Evolutionary conservation across 148 eudicot species (phyloP).

Genomic region (Amaranthus hypochondriacus): DNA sequence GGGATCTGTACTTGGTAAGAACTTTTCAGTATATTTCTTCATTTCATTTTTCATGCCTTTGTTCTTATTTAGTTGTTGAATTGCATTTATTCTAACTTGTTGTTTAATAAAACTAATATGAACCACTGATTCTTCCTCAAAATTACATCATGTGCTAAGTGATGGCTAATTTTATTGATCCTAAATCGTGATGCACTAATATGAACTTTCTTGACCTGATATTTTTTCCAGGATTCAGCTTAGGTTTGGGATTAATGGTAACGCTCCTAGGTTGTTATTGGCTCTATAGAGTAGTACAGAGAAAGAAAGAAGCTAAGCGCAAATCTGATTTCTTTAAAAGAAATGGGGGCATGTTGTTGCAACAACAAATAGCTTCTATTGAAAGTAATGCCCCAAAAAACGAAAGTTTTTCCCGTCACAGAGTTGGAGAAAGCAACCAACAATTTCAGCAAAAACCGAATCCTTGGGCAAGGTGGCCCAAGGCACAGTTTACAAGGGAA

Average conservation of each 20-base stretch:
- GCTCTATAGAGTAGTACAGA: slow-evolving; percentile 9
- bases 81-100: no score
- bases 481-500: slow-evolving; percentile 15
- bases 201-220: neutral
- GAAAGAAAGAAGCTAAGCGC: slow-evolving; percentile 5
- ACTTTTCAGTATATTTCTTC: no score
- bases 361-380: neutral
- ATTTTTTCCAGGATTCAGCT: slow-evolving; percentile 12
- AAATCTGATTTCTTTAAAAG: slow-evolving; percentile 10
- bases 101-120: no score
- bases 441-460: slow-evolving; percentile 10
- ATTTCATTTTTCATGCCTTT: no score
- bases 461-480: slow-evolving; percentile 22
- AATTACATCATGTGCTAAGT: no score
- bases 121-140: no score
- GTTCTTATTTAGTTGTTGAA: no score
- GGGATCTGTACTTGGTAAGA: no score
- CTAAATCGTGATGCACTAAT: no score
- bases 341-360: neutral
- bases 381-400: slow-evolving; percentile 6
- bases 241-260: slow-evolving; percentile 5
- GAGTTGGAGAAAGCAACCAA: slow-evolving; percentile 2
- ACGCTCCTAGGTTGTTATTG: slow-evolving; percentile 3
- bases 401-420: slow-evolving; percentile 9
- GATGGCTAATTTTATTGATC: no score